Evolutionary conservation across 1,284 basidiomycete species (phyloP).

Genomic region (Trametes pubescens): DNA sequence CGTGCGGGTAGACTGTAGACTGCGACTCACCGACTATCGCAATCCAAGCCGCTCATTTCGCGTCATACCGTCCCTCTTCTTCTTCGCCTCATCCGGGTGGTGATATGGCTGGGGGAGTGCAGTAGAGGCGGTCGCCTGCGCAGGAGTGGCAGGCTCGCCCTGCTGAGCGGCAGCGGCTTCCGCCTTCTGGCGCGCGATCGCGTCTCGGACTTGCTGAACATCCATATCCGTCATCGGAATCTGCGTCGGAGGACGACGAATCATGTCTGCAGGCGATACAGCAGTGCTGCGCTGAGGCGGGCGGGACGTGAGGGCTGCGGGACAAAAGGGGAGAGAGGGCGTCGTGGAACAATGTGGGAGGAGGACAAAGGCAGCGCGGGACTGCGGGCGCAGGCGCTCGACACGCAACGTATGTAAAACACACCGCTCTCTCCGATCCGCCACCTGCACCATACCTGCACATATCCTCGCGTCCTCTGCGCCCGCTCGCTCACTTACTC

Average conservation of each 20-base stretch:
- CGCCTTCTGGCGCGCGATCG: conserved; percentile 62
- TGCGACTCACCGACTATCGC: conserved; percentile 21
- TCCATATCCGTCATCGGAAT: conserved; percentile 77
- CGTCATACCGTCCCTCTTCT: conserved; percentile 46
- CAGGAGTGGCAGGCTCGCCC: conserved; percentile 26
- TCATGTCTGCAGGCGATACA: conserved; percentile 55
- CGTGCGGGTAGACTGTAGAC: not conserved
- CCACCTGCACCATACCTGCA: conserved; percentile 21
- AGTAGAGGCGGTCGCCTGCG: conserved; percentile 16
- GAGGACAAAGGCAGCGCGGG: conserved; percentile 18
- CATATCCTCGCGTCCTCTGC: conserved; percentile 16
- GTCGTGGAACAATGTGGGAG: conserved; percentile 29
- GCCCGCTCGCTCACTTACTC: conserved; percentile 10
- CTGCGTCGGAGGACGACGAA: conserved; percentile 76
- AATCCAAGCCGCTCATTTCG: conserved; percentile 48
- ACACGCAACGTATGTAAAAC: conserved; percentile 27
- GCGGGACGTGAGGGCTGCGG: conserved; percentile 7
- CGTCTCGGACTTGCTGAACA: conserved; percentile 75
- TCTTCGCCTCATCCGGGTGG: conserved; percentile 47
- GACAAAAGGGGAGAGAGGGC: conserved; percentile 6
- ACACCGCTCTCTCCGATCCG: conserved; percentile 10
- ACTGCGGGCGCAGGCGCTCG: conserved; percentile 31
- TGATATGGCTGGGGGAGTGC: conserved; percentile 35
- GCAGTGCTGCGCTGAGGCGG: conserved; percentile 20
- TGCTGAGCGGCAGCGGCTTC: conserved; percentile 41